Conservation (phyloP, 805 yeast species). For the Candida sakaeoensis region DNA sequence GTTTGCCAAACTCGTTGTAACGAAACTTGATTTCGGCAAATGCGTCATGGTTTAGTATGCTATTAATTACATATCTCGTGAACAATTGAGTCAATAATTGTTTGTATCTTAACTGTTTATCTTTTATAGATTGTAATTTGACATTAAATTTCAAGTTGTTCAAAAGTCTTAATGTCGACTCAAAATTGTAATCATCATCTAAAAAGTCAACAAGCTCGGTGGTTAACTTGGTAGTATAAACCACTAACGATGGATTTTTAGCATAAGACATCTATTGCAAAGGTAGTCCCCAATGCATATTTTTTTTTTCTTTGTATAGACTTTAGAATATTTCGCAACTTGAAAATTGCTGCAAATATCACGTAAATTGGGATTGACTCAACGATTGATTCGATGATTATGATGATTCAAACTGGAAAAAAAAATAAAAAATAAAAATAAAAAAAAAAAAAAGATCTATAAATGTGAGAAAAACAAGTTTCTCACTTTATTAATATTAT, state of each 20-base stretch:
- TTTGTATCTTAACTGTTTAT: conserved; percentile 27
- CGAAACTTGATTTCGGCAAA: conserved; percentile 23
- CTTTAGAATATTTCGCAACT: neutral
- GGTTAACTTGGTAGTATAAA: conserved; percentile 15
- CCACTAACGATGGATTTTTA: neutral
- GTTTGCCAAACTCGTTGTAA: conserved; percentile 53
- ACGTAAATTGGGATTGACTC: too few relatives aligned
- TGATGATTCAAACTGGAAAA: too few relatives aligned
- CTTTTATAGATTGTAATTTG: conserved; percentile 37
- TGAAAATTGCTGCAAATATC: neutral
- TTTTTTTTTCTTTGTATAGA: too few relatives aligned
- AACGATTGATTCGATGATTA: too few relatives aligned
- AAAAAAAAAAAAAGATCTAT: neutral
- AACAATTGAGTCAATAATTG: conserved; percentile 46
- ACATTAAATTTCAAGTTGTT: conserved; percentile 39
- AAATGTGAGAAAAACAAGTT: too few relatives aligned
- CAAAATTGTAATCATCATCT: conserved; percentile 44
- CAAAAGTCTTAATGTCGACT: conserved; percentile 43
- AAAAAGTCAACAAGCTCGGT: conserved; percentile 14
- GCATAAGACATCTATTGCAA: neutral
- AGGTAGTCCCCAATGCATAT: too few relatives aligned
- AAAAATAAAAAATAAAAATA: neutral
- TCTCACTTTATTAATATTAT: too few relatives aligned
- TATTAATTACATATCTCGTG: conserved; percentile 39
- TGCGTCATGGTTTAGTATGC: conserved; percentile 6